These are phyloP conservation scores for Scleromitrula shiraiana DNA, from an alignment of 2,329 filamentous ascomycete genomes.

Conservation along the genomic window DNA sequence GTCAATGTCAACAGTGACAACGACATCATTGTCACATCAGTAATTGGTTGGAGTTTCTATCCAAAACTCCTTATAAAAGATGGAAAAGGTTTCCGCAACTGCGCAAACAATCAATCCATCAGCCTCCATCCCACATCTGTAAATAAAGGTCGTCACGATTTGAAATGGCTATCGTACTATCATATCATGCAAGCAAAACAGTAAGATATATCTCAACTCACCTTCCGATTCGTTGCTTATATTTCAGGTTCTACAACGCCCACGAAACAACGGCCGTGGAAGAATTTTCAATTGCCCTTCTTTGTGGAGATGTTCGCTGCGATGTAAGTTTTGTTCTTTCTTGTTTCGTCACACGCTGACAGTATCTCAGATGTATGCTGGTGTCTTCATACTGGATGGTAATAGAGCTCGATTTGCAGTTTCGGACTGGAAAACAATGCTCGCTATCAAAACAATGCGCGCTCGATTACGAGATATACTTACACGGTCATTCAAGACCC, in stretches of 20 bases:
- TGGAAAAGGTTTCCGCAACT: conserved; percentile 79
- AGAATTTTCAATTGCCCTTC: conserved; percentile 71
- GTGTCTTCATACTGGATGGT: conserved; percentile 78
- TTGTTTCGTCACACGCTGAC: conserved; percentile 12
- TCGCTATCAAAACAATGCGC: conserved; percentile 78
- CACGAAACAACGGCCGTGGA: conserved; percentile 80
- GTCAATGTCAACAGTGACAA: conserved; percentile 72
- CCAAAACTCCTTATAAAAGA: conserved; percentile 84
- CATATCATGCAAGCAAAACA: conserved; percentile 91
- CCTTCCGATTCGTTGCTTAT: background rate
- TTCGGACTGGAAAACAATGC: conserved; percentile 81
- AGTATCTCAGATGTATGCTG: conserved; percentile 64
- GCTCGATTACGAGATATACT: conserved; percentile 68
- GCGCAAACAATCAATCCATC: conserved; percentile 87
- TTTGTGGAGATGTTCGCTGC: conserved; percentile 84
- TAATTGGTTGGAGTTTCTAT: conserved; percentile 92
- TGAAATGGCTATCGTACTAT: conserved; percentile 89
- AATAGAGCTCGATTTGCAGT: conserved; percentile 79
- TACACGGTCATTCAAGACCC: conserved; percentile 59
- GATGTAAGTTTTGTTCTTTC: conserved; percentile 46
- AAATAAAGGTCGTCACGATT: conserved; percentile 61
- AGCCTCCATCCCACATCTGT: conserved; percentile 82
- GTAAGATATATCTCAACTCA: conserved; percentile 36
- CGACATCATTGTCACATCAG: conserved; percentile 68
- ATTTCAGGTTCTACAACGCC: conserved; percentile 66